Evolutionary conservation across 345 rosid genomes (phyloP).

Genomic region (Lepidium sativum): DNA sequence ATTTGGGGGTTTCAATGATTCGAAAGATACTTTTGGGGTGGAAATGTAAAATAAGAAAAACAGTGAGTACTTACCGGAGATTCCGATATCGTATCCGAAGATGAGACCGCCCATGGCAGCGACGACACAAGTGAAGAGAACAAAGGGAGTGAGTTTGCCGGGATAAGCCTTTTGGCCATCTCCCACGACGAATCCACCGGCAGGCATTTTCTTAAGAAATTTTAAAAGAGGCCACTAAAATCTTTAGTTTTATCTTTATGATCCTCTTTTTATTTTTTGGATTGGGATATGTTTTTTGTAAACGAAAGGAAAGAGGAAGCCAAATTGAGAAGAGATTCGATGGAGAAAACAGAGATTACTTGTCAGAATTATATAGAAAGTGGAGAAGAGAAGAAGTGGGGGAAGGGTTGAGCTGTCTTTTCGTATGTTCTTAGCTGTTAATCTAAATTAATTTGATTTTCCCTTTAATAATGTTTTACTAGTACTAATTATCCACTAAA

Average conservation of each 20-base stretch:
- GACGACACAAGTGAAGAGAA: conserved; percentile 66
- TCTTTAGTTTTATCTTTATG: not conserved
- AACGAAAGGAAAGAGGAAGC: not conserved
- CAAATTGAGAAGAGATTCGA: not conserved
- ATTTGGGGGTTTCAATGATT: not conserved
- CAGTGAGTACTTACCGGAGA: conserved; percentile 50
- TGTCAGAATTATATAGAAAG: conserved; percentile 17
- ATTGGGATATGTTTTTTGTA: too few species aligned
- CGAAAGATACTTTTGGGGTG: not conserved
- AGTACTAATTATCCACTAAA: conserved; percentile 25
- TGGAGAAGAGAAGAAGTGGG: not conserved
- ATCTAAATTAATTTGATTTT: not conserved
- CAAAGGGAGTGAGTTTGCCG: conserved; percentile 76
- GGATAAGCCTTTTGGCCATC: conserved; percentile 57
- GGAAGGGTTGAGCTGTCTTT: conserved; percentile 18
- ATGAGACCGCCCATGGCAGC: conserved; percentile 99
- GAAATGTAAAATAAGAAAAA: not conserved
- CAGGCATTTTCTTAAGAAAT: conserved; percentile 36
- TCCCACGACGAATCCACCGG: conserved; percentile 43
- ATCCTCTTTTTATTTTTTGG: not conserved
- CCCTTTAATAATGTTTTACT: not conserved
- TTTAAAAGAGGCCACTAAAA: not conserved
- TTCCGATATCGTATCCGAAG: conserved; percentile 94
- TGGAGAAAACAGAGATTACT: conserved; percentile 5
- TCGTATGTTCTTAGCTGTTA: conserved; percentile 21